Conservation (phyloP, 2,329 filamentous ascomycete genomes). For the Fusarium pseudograminearum region DNA sequence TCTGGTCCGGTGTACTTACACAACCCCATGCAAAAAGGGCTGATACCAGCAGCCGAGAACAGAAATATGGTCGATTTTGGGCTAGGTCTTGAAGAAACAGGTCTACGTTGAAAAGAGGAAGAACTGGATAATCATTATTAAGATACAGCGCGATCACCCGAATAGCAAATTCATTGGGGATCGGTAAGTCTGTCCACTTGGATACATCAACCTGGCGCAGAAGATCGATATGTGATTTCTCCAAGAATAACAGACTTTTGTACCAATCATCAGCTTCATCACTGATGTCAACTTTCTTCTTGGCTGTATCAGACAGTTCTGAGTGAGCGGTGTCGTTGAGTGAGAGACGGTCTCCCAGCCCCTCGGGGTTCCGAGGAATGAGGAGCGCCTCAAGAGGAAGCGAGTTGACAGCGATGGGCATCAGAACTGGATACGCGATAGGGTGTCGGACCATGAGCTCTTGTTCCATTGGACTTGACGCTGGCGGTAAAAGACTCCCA, state of each 20-base stretch:
- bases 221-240: neutral
- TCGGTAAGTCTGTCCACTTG: neutral
- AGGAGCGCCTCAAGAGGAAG: neutral
- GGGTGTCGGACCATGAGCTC: conserved; percentile 6
- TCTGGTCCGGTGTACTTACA: neutral
- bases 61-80: conserved; percentile 1
- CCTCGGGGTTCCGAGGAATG: neutral
- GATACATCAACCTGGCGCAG: neutral
- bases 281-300: too few species aligned
- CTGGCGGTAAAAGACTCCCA: neutral
- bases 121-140: neutral
- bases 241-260: neutral
- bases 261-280: neutral
- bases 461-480: neutral
- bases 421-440: neutral
- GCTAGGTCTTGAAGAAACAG: neutral
- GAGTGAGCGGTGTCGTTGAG: neutral
- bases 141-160: conserved; percentile 4
- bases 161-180: neutral
- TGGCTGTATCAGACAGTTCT: neutral
- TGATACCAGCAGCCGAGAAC: neutral
- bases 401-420: neutral
- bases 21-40: neutral
- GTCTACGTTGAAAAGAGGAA: neutral
- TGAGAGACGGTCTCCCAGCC: neutral